Base-by-base conservation (phyloP, 129 eudicot genomes). In the Rutidosis leptorrhynchoides region DNA sequence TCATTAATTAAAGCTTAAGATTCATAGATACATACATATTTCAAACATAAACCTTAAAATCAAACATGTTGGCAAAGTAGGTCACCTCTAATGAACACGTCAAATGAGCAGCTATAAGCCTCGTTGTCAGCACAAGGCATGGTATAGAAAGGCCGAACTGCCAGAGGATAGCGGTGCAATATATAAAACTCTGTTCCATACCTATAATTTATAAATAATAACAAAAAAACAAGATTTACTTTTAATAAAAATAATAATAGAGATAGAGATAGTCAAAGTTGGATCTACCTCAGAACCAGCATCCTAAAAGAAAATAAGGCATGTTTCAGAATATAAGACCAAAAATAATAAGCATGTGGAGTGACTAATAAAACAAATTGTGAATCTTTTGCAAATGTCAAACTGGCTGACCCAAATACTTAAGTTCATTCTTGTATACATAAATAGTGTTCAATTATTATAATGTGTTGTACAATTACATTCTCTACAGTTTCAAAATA, bases 61-160 rank as follows among this genome's bases (percentile, higher is more conserved):
- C 16, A 59, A 12, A 57, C 11, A 21, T 42, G 28, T 43, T 20
- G 10, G 19, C n/a, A 56, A 35, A 3, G 67, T 27, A 9, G 58
- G 58, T 72, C 54, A 77, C 97, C 95, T 78, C 95, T 79, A 9
- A 90, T 87, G 67, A 87, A 87, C 68, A 87, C 97, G 83, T 90
- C 97, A 78, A 90, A 90, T 0, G 97, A 90, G 73, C 85, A 87
- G 76, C 97, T 90, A 58, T 87, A 90, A 9, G 73, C 67, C 6
- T 42, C 45, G 20, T 80, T 72, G 55, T 90, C 94, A 42, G 74
- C 58, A 53, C 96, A 90, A 17, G 97, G 97, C 97, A 90, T 90
- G n/a, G 97, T 90, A 67, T 90, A 90, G 66, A 90, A 90, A 33
- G 97, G 97, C 26, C 96, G 82, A 69, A 90, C 83, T 17, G 88